phyloP scores from a whole-genome alignment of 768 basidiomycete species.

The Baorangia bicolor region DNA sequence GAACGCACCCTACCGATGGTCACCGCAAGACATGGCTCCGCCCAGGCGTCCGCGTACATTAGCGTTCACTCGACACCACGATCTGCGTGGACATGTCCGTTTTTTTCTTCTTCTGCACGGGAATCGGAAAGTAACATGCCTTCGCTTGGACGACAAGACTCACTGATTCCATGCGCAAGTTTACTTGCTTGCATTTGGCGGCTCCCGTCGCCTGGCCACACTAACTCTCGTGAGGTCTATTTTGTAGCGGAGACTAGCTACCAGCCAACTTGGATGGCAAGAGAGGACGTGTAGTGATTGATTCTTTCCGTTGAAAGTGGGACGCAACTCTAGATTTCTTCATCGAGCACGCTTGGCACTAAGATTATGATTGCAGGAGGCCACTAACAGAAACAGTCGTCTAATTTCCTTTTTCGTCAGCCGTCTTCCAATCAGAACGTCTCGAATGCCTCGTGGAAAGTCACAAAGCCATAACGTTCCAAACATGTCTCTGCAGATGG shows the following conservation, averaged over 20 bases:
- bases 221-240: not conserved
- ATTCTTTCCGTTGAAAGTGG: not conserved
- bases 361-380: no score
- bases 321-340: not conserved
- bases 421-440: no score
- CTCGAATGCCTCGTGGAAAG: no score
- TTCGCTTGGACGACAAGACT: constrained; percentile 5
- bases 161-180: not conserved
- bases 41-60: not conserved
- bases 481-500: no score
- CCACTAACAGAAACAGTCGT: no score
- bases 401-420: no score
- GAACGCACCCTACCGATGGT: not conserved
- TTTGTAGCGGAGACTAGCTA: not conserved
- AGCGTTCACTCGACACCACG: not conserved
- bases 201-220: not conserved
- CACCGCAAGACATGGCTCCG: not conserved
- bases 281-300: not conserved
- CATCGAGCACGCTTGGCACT: no score
- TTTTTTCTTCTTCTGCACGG: not conserved
- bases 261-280: not conserved
- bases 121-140: not conserved
- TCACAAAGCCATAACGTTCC: no score
- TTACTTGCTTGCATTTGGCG: not conserved
- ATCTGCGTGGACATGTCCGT: not conserved